Percentiles rank a stretch among this genome's conserved stretches.
Conservation (phyloP, 2,329 filamentous ascomycete species). For the Penicillium hordei region DNA sequence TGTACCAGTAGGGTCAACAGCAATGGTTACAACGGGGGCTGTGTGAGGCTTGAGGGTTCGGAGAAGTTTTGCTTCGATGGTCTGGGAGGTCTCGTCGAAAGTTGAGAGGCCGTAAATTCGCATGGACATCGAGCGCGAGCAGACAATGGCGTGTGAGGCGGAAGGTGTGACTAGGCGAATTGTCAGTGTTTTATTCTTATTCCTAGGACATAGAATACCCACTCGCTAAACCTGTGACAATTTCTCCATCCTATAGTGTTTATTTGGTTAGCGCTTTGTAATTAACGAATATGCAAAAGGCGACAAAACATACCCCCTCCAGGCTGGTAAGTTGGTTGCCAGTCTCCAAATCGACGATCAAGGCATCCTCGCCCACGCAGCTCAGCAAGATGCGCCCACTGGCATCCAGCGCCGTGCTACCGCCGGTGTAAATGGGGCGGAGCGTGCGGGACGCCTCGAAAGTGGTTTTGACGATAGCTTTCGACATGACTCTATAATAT, state of each 20-base stretch:
- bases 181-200: conserved; percentile 9
- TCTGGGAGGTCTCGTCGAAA: conserved; percentile 55
- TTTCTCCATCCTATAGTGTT: conserved; percentile 61
- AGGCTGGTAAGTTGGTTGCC: conserved; percentile 80
- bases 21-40: conserved; percentile 82
- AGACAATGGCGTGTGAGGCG: conserved; percentile 82
- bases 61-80: conserved; percentile 66
- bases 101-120: conserved; percentile 75
- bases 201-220: conserved; percentile 20
- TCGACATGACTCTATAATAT: conserved; percentile 43
- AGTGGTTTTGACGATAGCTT: conserved; percentile 71
- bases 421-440: conserved; percentile 91
- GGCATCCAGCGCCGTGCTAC: conserved; percentile 78
- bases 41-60: conserved; percentile 86
- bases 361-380: conserved; percentile 85
- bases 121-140: conserved; percentile 95
- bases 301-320: conserved; percentile 67
- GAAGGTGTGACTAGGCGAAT: conserved; percentile 71
- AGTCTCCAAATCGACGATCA: conserved; percentile 80
- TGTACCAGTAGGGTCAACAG: conserved; percentile 83
- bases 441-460: conserved; percentile 83
- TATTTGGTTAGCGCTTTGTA: conserved; percentile 16
- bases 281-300: conserved; percentile 20
- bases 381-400: conserved; percentile 81
- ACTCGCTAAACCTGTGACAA: conserved; percentile 48